Base-by-base conservation (phyloP, 768 basidiomycete genomes). In the Suillus tomentosus region DNA sequence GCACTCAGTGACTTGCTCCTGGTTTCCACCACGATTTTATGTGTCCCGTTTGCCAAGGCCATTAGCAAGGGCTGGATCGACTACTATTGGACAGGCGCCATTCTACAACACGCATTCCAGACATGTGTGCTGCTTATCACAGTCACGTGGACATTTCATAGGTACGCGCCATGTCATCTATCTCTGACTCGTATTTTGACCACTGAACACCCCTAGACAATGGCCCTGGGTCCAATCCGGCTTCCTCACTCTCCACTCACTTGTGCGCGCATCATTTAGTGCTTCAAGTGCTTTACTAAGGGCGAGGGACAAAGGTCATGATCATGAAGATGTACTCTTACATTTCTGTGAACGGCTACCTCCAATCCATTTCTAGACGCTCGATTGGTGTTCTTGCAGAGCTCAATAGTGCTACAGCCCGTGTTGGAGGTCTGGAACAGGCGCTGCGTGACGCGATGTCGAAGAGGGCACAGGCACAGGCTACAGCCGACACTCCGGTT, bases 221-320 rank as follows among this genome's bases (percentile, higher is more conserved):
- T 98, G 96, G 96, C 95, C 94, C 42, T 98, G 96, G 96, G 96
- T 98, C 6, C 96, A 98, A 73, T 92, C 91, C 6, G 95, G 94
- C 7, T 96, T 91, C 75, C 79, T 95, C 57, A 96, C 91, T 1
- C 76, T 95, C 57, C 96, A 98, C 73, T 87, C 91, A 10, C 80
- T 99, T 24, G 92, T 89, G 66, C 62, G 85, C 64, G 7, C 17
- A 19, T 42, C 22, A n/a, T 69, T 73, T 57, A 43, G 40, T 62
- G 34, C 45, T 53, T 11, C 19, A 15, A 27, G 9, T 22, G 42
- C 54, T 13, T 24, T 27, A 51, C 53, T 64, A 15, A 45, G 24
- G 17, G 27, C 40, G 24, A 13, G 60, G 19, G 7, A 48, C 42
- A 24, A 61, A 89, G 86, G 85, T 89, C 64, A 89, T 95, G 88